Percentiles rank a stretch among this genome's conserved stretches.
phyloP scores from a whole-genome alignment of 1,284 basidiomycete genomes.

The Tylopilus sp. region DNA sequence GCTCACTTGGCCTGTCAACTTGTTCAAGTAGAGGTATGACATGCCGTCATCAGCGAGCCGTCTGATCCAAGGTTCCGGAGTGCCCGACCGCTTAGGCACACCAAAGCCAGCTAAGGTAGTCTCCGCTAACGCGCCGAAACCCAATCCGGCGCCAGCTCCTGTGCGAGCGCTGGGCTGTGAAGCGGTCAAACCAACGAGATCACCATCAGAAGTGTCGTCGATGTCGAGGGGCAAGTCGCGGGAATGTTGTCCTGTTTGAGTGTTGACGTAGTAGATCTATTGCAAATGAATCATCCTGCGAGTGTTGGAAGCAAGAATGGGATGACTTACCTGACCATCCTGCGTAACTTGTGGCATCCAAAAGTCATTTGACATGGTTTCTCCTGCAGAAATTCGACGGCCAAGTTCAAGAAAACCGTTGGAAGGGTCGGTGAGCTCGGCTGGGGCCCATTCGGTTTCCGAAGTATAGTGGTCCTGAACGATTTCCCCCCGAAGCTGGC shows the following conservation, averaged over 20 bases:
- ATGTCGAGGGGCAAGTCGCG: slow-evolving; percentile 77
- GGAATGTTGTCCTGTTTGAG: slow-evolving; percentile 81
- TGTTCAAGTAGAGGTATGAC: slow-evolving; percentile 77
- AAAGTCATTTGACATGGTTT: slow-evolving; percentile 59
- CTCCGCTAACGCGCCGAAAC: slow-evolving; percentile 35
- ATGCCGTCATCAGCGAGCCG: slow-evolving; percentile 81
- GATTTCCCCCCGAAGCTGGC: slow-evolving; percentile 12
- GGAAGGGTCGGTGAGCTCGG: slow-evolving; percentile 19
- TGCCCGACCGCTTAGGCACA: slow-evolving; percentile 50
- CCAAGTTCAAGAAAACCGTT: slow-evolving; percentile 25
- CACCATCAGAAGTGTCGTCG: slow-evolving; percentile 56
- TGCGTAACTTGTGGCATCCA: slow-evolving; percentile 73
- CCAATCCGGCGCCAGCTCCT: slow-evolving; percentile 49
- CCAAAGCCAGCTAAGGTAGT: slow-evolving; percentile 51
- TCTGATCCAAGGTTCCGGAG: slow-evolving; percentile 75
- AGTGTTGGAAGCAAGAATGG: background rate
- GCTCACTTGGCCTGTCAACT: slow-evolving; percentile 58
- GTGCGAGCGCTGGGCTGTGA: slow-evolving; percentile 54
- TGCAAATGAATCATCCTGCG: slow-evolving; percentile 1
- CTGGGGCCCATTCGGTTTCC: slow-evolving; percentile 25
- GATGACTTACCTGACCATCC: slow-evolving; percentile 62
- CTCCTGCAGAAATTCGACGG: slow-evolving; percentile 17
- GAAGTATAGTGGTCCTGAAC: slow-evolving; percentile 21
- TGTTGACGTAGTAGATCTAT: slow-evolving; percentile 92
- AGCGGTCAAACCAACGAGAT: slow-evolving; percentile 51